Conservation (phyloP, 768 basidiomycete species). For the Strobilomyces echinocephalus region DNA sequence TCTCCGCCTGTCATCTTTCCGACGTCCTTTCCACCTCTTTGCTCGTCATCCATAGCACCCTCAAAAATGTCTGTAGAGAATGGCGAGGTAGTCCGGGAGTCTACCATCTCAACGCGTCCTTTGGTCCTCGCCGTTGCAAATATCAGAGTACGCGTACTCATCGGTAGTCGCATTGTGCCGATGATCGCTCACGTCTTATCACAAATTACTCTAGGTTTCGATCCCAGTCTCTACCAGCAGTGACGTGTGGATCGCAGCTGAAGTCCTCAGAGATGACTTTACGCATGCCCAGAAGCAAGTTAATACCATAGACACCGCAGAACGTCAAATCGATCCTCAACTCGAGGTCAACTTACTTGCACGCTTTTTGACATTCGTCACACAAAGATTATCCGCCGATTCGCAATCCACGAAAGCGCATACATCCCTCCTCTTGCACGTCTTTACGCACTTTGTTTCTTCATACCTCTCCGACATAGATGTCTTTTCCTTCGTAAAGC, state of each 20-base stretch:
- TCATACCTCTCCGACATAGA: slow-evolving; percentile 69
- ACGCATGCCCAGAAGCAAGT: slow-evolving; percentile 54
- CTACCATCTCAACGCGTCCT: slow-evolving; percentile 34
- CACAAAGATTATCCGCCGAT: slow-evolving; percentile 56
- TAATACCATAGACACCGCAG: slow-evolving; percentile 51
- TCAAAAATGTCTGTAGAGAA: slow-evolving; percentile 32
- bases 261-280: slow-evolving; percentile 89
- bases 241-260: slow-evolving; percentile 90
- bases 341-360: slow-evolving; percentile 75
- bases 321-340: slow-evolving; percentile 54
- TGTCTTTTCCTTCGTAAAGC: slow-evolving; percentile 75
- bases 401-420: slow-evolving; percentile 48
- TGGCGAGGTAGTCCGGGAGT: slow-evolving; percentile 27
- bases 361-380: slow-evolving; percentile 76
- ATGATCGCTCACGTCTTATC: slow-evolving; percentile 1
- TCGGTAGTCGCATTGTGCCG: slow-evolving; percentile 6
- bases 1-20: neutral
- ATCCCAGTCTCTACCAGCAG: slow-evolving; percentile 79
- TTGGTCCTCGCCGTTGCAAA: slow-evolving; percentile 30
- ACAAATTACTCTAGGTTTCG: slow-evolving; percentile 51
- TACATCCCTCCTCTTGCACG: slow-evolving; percentile 65
- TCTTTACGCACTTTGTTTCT: slow-evolving; percentile 73
- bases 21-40: neutral
- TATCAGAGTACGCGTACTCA: slow-evolving; percentile 31
- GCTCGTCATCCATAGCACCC: slow-evolving; percentile 3